Conservation (phyloP, 495 filamentous ascomycete species). For the Hypomontagnella submonticulosa region DNA sequence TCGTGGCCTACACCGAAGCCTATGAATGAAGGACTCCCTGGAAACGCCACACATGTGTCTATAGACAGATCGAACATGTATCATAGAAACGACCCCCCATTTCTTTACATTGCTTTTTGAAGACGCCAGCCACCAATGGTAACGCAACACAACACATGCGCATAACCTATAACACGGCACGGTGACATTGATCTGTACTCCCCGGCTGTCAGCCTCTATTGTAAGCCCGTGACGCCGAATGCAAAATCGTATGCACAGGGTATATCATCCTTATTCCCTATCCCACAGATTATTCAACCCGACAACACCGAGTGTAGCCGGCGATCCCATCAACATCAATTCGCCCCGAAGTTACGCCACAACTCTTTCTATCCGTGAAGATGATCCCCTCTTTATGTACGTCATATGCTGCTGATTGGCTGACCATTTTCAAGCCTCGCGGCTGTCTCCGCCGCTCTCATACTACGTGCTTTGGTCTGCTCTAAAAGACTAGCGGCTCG, state of each 20-base stretch:
- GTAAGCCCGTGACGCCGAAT: slow-evolving; percentile 44
- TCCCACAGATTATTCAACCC: slow-evolving; percentile 40
- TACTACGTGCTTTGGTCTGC: slow-evolving; percentile 44
- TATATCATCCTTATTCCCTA: slow-evolving; percentile 45
- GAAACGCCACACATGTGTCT: slow-evolving; percentile 41
- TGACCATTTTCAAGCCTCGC: slow-evolving; percentile 37
- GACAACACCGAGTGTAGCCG: slow-evolving; percentile 1
- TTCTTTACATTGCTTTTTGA: slow-evolving; percentile 25
- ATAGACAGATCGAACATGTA: slow-evolving; percentile 38
- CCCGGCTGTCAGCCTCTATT: slow-evolving; percentile 26
- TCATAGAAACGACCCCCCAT: slow-evolving; percentile 26
- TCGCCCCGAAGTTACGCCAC: slow-evolving; percentile 17
- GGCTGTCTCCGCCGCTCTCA: slow-evolving; percentile 38
- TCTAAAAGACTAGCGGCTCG: slow-evolving; percentile 45
- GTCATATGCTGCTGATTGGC: slow-evolving; percentile 32
- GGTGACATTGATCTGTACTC: slow-evolving; percentile 2
- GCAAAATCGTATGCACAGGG: slow-evolving; percentile 49
- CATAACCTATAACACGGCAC: neutral
- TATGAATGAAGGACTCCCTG: slow-evolving; percentile 22
- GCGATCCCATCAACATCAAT: slow-evolving; percentile 4
- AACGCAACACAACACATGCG: neutral
- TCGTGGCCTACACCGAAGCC: slow-evolving; percentile 35
- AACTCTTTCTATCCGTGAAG: slow-evolving; percentile 9
- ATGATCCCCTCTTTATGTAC: slow-evolving; percentile 10
- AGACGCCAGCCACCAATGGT: slow-evolving; percentile 18